Evolutionary conservation across 228 moss, liverwort and hornwort species (phyloP).

Genomic region (Sphagnum magellanicum): DNA sequence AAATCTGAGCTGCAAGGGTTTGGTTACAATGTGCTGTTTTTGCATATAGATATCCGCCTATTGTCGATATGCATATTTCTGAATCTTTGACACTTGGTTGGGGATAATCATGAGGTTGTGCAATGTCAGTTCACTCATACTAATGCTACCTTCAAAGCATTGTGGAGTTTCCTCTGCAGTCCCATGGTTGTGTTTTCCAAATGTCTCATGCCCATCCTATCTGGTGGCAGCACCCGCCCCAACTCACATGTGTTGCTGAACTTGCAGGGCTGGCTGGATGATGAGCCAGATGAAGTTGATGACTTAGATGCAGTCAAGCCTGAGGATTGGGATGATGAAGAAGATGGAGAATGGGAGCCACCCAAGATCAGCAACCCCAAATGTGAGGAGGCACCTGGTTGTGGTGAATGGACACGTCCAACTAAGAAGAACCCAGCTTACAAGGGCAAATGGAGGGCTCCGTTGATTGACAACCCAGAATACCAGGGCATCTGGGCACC

Average conservation of each 20-base stretch:
- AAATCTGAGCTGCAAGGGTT: too few species aligned
- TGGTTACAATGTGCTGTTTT: too few species aligned
- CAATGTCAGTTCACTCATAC: too few species aligned
- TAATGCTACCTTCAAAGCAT: too few species aligned
- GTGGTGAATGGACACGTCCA: conserved; percentile 90
- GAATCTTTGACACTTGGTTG: too few species aligned
- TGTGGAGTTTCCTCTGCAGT: too few species aligned
- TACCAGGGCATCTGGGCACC: conserved; percentile 89
- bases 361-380: conserved; percentile 80
- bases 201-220: too few species aligned
- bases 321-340: conserved; percentile 99
- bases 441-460: conserved; percentile 85
- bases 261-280: conserved; percentile 78
- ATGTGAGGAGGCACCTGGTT: conserved; percentile 87
- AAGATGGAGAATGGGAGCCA: conserved; percentile 97
- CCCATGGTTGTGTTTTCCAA: too few species aligned
- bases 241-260: not conserved
- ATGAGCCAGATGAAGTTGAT: conserved; percentile 97
- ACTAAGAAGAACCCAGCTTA: conserved; percentile 70
- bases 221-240: too few species aligned
- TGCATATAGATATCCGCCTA: too few species aligned
- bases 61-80: too few species aligned
- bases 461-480: conserved; percentile 70
- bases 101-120: too few species aligned
- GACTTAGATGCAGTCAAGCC: conserved; percentile 88